Percentiles rank a stretch among this genome's conserved stretches.
These are phyloP conservation scores for Candida krabiensis DNA, from an alignment of 805 yeast genomes.

Conservation along the genomic window DNA sequence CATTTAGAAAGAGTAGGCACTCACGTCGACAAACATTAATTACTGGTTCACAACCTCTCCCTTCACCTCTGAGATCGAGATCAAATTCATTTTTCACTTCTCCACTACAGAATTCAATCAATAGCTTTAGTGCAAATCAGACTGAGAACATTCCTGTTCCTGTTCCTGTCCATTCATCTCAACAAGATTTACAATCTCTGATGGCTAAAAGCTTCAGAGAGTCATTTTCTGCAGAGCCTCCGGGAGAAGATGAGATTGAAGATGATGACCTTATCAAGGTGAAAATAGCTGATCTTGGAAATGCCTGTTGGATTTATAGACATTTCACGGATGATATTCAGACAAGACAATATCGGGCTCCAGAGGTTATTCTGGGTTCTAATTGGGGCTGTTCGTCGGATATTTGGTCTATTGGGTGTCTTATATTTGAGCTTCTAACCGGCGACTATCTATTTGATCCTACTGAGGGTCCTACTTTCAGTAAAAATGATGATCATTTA, in stretches of 20 bases:
- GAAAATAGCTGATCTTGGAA: constrained; percentile 92
- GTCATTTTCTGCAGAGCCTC: constrained; percentile 32
- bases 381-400: constrained; percentile 96
- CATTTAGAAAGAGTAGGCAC: constrained; percentile 34
- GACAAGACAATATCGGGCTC: constrained; percentile 90
- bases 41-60: constrained; percentile 91
- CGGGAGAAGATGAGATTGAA: constrained; percentile 36
- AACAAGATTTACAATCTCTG: constrained; percentile 34
- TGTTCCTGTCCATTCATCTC: constrained; percentile 15
- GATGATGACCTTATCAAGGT: constrained; percentile 61
- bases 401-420: constrained; percentile 94
- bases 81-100: constrained; percentile 30
- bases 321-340: constrained; percentile 90
- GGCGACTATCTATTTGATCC: constrained; percentile 97
- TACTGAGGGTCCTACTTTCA: constrained; percentile 67
- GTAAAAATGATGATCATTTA: constrained; percentile 92
- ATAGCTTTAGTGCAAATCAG: constrained; percentile 15
- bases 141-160: constrained; percentile 6
- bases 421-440: constrained; percentile 85
- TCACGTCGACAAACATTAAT: constrained; percentile 74
- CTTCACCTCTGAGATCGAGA: constrained; percentile 74
- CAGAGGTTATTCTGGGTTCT: constrained; percentile 78
- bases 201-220: constrained; percentile 40
- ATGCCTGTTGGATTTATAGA: constrained; percentile 78
- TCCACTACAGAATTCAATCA: constrained; percentile 20